A percentile compares a stretch with the other conserved stretches of the same genome.
Conservation (phyloP, 2,329 filamentous ascomycete genomes). For the Dactylellina leptospora region DNA sequence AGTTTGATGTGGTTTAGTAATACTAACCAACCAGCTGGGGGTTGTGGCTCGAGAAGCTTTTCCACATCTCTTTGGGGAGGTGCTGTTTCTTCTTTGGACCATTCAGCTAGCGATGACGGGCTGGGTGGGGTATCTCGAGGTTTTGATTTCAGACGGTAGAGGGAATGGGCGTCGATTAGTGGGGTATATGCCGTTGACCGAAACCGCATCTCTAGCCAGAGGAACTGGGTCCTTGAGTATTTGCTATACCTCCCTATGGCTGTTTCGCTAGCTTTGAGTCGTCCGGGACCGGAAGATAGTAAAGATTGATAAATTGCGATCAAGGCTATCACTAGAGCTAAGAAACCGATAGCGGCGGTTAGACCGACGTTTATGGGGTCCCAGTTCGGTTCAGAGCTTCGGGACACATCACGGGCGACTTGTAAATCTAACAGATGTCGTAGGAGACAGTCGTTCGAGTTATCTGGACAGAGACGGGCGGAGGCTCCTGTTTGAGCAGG, state of each 20-base stretch:
- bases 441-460: constrained; percentile 18
- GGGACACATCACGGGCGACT: not conserved
- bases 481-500: not conserved
- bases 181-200: constrained; percentile 20
- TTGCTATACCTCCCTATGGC: constrained; percentile 26
- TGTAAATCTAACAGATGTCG: constrained; percentile 4
- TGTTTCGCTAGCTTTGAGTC: constrained; percentile 18
- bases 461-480: constrained; percentile 10
- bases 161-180: not conserved
- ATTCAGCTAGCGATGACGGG: not conserved
- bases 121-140: not conserved
- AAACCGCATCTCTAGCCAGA: constrained; percentile 19
- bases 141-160: not conserved
- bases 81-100: not conserved
- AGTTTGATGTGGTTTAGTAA: constrained; percentile 1
- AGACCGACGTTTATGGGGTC: constrained; percentile 23
- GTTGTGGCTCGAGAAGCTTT: constrained; percentile 13
- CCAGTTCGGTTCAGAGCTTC: constrained; percentile 5
- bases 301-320: constrained; percentile 10
- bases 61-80: no score
- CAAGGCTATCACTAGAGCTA: constrained; percentile 15
- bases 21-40: constrained; percentile 11
- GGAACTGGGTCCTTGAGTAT: constrained; percentile 14
- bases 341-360: constrained; percentile 14
- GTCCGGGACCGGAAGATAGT: constrained; percentile 13